Base-by-base conservation (phyloP, 352 stramenopile genomes). In the Globisporangium sylvaticum region DNA sequence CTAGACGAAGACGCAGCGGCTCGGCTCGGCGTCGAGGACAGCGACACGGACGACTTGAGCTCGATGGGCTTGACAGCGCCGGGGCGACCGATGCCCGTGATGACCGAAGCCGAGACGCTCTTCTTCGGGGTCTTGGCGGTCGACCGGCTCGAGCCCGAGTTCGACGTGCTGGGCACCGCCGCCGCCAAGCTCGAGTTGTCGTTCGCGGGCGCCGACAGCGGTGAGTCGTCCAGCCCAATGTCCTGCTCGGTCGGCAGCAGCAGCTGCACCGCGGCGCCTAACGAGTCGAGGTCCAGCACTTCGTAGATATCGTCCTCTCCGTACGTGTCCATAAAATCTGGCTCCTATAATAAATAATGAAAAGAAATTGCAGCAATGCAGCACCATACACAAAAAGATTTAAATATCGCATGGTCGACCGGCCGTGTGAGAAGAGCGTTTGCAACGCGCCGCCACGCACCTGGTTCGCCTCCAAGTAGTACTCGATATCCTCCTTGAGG, bases 401-500 rank as follows among this genome's bases (percentile, higher is more conserved):
- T 56, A 50, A 50, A 50, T 50, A 50, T 3, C 42, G 42, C 6
- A 50, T 50, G 18, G 42, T 22, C 42, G 42, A 50, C 5, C 42
- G 50, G 20, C 4, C 20, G 50, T 22, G 55, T 29, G 55, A 61
- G 20, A 59, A 32, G 12, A 25, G 32, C 15, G 14, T 42, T 10
- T 14, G n/a, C 24, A 50, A 29, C 24, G 46, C 64, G 31, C 42
- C 18, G 7, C 42, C 42, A 42, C 34, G 10, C 53, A 79, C 76
- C 69, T 84, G 79, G 84, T 97, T 92, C 14, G 87, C 91, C 65
- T 99, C 97, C 6, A 99, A 80, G 68, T 99, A 99, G 71, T 99
- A 99, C 20, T 99, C 96, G 14, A 99, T 79, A 75, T 99, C 96
- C 46, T 99, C 98, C 76, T 98, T 98, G 27, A 99, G 81, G 20